These are phyloP conservation scores for Bruguiera hainesii DNA, from an alignment of 441 rosid species.

Conservation along the genomic window DNA sequence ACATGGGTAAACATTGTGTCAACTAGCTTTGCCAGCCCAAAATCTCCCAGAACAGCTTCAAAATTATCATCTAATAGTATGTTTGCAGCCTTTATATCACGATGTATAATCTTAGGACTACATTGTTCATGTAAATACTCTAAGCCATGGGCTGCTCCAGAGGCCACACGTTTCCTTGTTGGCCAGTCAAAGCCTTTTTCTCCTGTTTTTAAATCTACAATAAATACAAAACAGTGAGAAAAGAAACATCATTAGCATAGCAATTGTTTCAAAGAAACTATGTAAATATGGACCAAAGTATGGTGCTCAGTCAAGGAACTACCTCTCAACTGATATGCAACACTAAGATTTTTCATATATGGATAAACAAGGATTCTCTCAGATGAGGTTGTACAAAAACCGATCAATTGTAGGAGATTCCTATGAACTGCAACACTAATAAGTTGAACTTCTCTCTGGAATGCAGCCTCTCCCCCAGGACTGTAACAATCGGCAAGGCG, in stretches of 20 bases:
- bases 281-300: neutral
- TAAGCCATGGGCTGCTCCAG: slow-evolving; percentile 53
- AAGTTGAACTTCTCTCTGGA: slow-evolving; percentile 46
- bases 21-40: slow-evolving; percentile 46
- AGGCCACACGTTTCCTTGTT: slow-evolving; percentile 40
- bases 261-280: too few relatives aligned
- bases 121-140: slow-evolving; percentile 56
- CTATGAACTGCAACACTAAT: slow-evolving; percentile 55
- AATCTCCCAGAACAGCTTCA: slow-evolving; percentile 55
- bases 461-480: slow-evolving; percentile 59
- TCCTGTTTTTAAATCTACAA: slow-evolving; percentile 45
- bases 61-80: slow-evolving; percentile 48
- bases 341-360: slow-evolving; percentile 57
- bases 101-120: slow-evolving; percentile 55
- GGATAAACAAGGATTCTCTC: slow-evolving; percentile 63
- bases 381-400: slow-evolving; percentile 42
- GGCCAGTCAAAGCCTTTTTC: slow-evolving; percentile 53
- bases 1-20: slow-evolving; percentile 45
- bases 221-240: neutral
- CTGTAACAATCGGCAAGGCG: slow-evolving; percentile 44
- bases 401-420: slow-evolving; percentile 54
- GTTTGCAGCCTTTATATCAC: slow-evolving; percentile 58
- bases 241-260: neutral
- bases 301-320: slow-evolving; percentile 3
- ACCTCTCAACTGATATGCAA: slow-evolving; percentile 55